Percentiles rank a stretch among this genome's conserved stretches.
Evolutionary conservation across 495 filamentous ascomycete species (phyloP).

Genomic region (Oleoguttula mirabilis): DNA sequence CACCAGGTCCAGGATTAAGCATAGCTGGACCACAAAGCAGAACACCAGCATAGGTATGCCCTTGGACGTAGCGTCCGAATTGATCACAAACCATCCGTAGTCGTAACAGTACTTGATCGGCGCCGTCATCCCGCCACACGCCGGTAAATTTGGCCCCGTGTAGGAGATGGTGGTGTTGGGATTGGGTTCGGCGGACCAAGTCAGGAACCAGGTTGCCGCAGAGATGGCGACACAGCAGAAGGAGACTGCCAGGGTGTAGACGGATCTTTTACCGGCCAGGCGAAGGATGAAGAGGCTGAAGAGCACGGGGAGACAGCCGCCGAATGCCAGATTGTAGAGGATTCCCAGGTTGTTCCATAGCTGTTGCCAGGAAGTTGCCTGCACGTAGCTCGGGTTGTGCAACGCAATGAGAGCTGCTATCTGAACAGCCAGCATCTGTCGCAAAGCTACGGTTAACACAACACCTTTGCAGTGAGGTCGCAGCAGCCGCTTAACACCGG

Average conservation of each 20-base stretch:
- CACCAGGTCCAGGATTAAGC: conserved; percentile 2
- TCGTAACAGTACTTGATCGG: conserved; percentile 10
- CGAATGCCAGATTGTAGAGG: conserved; percentile 2
- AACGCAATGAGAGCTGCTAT: conserved; percentile 3
- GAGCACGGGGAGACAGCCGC: conserved; percentile 3
- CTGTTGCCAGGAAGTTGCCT: conserved; percentile 4
- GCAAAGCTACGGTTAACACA: no score
- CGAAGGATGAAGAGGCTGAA: conserved; percentile 1
- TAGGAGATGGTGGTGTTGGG: conserved; percentile 1
- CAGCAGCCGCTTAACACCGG: no score
- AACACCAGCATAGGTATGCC: conserved; percentile 3
- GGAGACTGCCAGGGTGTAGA: conserved; percentile 1
- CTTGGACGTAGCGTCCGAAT: background rate
- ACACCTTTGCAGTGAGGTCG: no score
- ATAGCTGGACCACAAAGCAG: conserved; percentile 3
- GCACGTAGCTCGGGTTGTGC: conserved; percentile 3
- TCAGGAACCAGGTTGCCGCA: conserved; percentile 5
- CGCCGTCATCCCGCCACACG: conserved; percentile 1
- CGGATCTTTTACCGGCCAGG: background rate
- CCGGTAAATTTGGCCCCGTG: background rate
- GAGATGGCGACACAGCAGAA: conserved; percentile 2
- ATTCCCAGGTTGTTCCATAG: conserved; percentile 10
- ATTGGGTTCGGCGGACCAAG: background rate
- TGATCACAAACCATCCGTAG: background rate
- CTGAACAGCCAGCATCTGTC: conserved; percentile 11